Evolutionary conservation across 164 flowering plant species (phyloP).

Genomic region (Saururus chinensis): DNA sequence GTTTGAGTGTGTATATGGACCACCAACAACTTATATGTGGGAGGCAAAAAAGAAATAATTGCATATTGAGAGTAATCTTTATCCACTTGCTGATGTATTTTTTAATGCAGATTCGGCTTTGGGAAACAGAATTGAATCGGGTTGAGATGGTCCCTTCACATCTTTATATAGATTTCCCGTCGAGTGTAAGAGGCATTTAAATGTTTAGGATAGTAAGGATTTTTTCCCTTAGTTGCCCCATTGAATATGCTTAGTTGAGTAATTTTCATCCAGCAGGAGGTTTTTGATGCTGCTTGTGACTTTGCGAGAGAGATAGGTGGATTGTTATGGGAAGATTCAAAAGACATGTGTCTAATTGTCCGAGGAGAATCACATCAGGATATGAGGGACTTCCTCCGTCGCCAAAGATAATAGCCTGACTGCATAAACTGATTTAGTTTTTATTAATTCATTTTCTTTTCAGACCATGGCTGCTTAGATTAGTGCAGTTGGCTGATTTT

Average conservation of each 20-base stretch:
- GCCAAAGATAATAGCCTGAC: slow-evolving; percentile 27
- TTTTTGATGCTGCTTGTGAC: slow-evolving; percentile 71
- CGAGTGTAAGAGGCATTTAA: slow-evolving; percentile 31
- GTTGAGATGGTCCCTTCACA: slow-evolving; percentile 53
- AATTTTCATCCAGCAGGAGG: slow-evolving; percentile 34
- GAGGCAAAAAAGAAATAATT: no score
- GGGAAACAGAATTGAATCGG: slow-evolving; percentile 80
- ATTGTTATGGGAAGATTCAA: slow-evolving; percentile 65
- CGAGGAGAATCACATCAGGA: slow-evolving; percentile 50
- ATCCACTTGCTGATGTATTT: not conserved
- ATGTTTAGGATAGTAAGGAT: not conserved
- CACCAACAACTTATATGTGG: no score
- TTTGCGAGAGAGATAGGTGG: slow-evolving; percentile 68
- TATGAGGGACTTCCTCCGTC: slow-evolving; percentile 57
- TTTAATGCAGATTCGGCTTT: slow-evolving; percentile 59
- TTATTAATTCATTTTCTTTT: no score
- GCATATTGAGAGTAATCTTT: no score
- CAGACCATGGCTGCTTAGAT: no score
- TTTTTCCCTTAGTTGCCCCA: not conserved
- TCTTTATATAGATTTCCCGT: slow-evolving; percentile 71
- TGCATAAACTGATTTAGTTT: no score
- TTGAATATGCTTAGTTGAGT: not conserved
- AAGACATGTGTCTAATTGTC: slow-evolving; percentile 62
- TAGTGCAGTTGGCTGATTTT: no score
- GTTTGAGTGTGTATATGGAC: no score